A percentile compares a stretch with the other conserved stretches of the same genome.
These are phyloP conservation scores for Aspergillus japonicus DNA, from an alignment of 2,329 filamentous ascomycete genomes.

Conservation along the genomic window DNA sequence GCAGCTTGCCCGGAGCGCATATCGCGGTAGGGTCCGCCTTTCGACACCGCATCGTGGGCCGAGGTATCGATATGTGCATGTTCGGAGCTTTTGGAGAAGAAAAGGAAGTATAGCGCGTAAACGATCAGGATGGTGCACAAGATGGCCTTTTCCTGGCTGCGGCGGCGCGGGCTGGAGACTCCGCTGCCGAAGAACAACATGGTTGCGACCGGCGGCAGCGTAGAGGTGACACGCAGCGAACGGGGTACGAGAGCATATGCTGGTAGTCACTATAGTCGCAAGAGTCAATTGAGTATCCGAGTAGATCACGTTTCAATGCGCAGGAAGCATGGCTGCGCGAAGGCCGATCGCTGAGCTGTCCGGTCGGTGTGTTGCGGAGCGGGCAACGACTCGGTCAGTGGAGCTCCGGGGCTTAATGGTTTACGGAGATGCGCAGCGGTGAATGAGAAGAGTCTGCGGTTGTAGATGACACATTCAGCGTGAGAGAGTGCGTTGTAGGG, in stretches of 20 bases:
- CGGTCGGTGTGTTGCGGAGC: constrained; percentile 2
- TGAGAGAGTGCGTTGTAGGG: neutral
- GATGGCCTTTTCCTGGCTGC: constrained; percentile 36
- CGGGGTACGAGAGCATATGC: neutral
- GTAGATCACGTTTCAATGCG: neutral
- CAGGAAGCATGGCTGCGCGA: constrained; percentile 8
- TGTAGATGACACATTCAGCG: neutral
- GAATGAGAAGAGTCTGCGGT: neutral
- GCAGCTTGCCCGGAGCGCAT: constrained; percentile 19
- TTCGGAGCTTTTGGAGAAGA: constrained; percentile 26
- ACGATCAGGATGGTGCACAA: constrained; percentile 35
- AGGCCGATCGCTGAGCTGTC: neutral
- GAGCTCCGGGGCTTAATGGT: neutral
- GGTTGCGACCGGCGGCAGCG: constrained; percentile 12
- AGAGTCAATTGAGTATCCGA: neutral
- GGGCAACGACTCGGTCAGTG: neutral
- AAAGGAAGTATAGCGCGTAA: constrained; percentile 33
- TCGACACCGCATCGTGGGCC: constrained; percentile 11
- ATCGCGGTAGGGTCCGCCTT: constrained; percentile 15
- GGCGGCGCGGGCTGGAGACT: constrained; percentile 35
- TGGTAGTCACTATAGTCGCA: neutral
- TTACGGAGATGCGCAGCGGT: neutral
- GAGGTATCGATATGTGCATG: constrained; percentile 10
- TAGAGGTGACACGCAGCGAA: neutral
- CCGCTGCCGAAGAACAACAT: constrained; percentile 38